A percentile compares a stretch with the other conserved stretches of the same genome.
These are phyloP conservation scores for Piloderma croceum DNA, from an alignment of 768 basidiomycete species.

Conservation along the genomic window DNA sequence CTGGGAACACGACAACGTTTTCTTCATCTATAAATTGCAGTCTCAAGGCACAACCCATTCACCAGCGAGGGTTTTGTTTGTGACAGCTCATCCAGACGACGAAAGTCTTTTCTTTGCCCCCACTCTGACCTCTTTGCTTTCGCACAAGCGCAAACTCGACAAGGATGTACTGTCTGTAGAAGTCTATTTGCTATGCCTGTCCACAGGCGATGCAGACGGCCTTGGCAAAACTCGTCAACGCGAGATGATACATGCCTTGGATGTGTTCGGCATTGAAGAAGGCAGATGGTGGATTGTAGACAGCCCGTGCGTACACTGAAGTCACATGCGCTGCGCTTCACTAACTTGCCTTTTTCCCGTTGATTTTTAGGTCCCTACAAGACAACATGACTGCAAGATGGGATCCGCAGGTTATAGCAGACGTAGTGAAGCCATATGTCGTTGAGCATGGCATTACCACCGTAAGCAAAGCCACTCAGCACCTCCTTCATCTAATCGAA, in stretches of 20 bases:
- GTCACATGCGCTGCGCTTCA: slow-evolving; percentile 1
- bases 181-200: slow-evolving; percentile 67
- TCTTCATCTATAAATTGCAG: too few species aligned
- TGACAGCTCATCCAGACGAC: slow-evolving; percentile 94
- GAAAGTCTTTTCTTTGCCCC: slow-evolving; percentile 94
- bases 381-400: slow-evolving; percentile 69
- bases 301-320: slow-evolving; percentile 52
- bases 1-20: too few species aligned
- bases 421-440: slow-evolving; percentile 55
- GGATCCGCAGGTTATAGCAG: slow-evolving; percentile 55
- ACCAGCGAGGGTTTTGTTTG: slow-evolving; percentile 43
- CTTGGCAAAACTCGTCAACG: slow-evolving; percentile 52
- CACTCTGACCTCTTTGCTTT: slow-evolving; percentile 55
- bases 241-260: slow-evolving; percentile 62
- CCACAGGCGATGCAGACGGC: slow-evolving; percentile 74
- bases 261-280: slow-evolving; percentile 56
- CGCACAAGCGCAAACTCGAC: slow-evolving; percentile 8
- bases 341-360: slow-evolving; percentile 7
- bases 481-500: slow-evolving; percentile 4
- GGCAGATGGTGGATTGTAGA: slow-evolving; percentile 58
- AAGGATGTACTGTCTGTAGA: slow-evolving; percentile 22
- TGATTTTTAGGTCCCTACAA: slow-evolving; percentile 50
- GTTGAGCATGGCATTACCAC: slow-evolving; percentile 53
- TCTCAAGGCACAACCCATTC: too few species aligned
- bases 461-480: slow-evolving; percentile 39